phyloP scores from a whole-genome alignment of 2,329 filamentous ascomycete genomes.

The Talaromyces funiculosus region DNA sequence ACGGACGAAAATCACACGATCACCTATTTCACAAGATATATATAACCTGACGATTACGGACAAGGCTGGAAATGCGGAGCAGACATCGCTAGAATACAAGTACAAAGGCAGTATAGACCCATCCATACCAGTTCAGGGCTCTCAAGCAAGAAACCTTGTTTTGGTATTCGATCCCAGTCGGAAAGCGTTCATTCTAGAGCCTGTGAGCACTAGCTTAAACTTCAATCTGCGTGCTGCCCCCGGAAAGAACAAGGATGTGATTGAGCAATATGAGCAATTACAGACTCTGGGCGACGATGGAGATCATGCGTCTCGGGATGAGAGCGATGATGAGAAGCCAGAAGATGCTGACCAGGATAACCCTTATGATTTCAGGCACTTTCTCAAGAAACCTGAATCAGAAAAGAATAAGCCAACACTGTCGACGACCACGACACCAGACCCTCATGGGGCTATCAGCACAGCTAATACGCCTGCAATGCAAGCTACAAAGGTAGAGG shows the following conservation, averaged over 20 bases:
- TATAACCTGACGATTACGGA: constrained; percentile 40
- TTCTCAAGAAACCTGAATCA: constrained; percentile 38
- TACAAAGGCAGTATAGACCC: constrained; percentile 40
- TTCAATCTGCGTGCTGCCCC: constrained; percentile 77
- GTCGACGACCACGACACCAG: constrained; percentile 30
- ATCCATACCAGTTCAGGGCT: constrained; percentile 22
- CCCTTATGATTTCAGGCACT: constrained; percentile 47
- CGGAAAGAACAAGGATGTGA: constrained; percentile 60
- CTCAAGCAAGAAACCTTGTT: constrained; percentile 35
- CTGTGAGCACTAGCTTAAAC: constrained; percentile 72
- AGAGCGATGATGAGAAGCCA: constrained; percentile 36
- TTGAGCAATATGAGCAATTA: constrained; percentile 63
- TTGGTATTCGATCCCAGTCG: constrained; percentile 70
- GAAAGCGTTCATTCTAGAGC: constrained; percentile 75
- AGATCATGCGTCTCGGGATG: constrained; percentile 15
- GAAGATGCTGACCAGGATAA: constrained; percentile 38
- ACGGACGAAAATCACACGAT: constrained; percentile 32
- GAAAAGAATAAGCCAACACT: constrained; percentile 28
- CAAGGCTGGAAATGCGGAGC: constrained; percentile 35
- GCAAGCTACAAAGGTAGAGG: constrained; percentile 23
- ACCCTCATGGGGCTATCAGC: constrained; percentile 28
- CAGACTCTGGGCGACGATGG: constrained; percentile 36
- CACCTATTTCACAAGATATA: constrained; percentile 28
- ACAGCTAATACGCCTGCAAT: constrained; percentile 31
- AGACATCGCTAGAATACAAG: constrained; percentile 33